phyloP scores from a whole-genome alignment of 148 eudicot genomes.

The Persicaria tinctoria region DNA sequence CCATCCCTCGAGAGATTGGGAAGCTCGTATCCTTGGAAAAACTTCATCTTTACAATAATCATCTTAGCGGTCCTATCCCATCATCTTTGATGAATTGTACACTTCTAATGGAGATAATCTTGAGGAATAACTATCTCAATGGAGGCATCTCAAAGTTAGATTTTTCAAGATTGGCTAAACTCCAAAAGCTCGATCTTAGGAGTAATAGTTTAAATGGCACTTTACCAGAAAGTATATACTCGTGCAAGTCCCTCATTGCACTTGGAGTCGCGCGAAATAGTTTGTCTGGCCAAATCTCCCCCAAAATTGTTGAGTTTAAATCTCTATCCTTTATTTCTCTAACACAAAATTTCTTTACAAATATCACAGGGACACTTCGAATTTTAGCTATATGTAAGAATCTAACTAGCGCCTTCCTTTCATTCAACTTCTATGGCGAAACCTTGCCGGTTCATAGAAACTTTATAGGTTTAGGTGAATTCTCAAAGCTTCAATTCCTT shows the following conservation, averaged over 20 bases:
- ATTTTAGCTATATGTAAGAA: too few species aligned
- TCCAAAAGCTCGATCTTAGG: not conserved
- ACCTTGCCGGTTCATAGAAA: too few species aligned
- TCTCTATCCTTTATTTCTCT: not conserved
- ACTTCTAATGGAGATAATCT: not conserved
- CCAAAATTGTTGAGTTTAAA: not conserved
- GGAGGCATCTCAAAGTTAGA: not conserved
- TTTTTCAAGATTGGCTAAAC: not conserved
- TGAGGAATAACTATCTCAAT: not conserved
- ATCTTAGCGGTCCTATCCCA: not conserved
- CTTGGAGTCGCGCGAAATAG: not conserved
- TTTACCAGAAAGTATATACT: not conserved
- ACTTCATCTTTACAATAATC: not conserved
- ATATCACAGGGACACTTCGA: not conserved
- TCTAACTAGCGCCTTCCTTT: too few species aligned
- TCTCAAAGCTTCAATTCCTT: too few species aligned
- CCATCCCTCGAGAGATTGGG: not conserved
- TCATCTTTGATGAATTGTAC: slow-evolving; percentile 3
- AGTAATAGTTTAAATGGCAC: not conserved
- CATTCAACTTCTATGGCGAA: too few species aligned
- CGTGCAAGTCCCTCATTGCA: slow-evolving; percentile 1
- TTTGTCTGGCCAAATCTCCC: not conserved
- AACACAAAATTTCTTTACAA: not conserved
- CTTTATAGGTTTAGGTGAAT: too few species aligned
- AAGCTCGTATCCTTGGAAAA: not conserved